Evolutionary conservation across 257 asterid species (phyloP).

Genomic region (Primulina eburnea): DNA sequence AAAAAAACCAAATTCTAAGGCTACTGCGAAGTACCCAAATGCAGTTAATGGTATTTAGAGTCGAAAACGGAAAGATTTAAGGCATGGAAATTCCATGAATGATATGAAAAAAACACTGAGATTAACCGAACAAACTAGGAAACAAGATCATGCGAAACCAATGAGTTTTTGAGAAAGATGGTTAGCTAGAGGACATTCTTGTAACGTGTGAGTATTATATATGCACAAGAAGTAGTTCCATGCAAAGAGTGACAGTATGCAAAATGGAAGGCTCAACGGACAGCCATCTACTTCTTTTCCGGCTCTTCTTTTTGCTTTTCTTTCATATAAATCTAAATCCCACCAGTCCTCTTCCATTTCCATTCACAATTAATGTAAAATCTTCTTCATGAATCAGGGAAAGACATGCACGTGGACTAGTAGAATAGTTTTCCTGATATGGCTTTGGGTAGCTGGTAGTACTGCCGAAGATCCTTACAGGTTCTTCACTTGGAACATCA

Average conservation of each 20-base stretch:
- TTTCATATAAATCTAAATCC: constrained; percentile 12
- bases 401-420: constrained; percentile 25
- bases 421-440: constrained; percentile 10
- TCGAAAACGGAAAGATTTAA: no score
- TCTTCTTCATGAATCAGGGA: constrained; percentile 9
- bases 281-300: constrained; percentile 13
- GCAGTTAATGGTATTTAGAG: no score
- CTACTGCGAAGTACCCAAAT: no score
- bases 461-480: constrained; percentile 69
- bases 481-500: constrained; percentile 53
- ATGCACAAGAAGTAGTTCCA: constrained; percentile 15
- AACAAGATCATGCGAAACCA: no score
- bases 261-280: background rate
- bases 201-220: constrained; percentile 5
- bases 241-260: constrained; percentile 3
- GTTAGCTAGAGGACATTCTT: constrained; percentile 10
- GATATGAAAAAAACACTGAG: background rate
- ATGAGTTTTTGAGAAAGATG: constrained; percentile 24
- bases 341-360: background rate
- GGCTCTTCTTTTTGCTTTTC: constrained; percentile 21
- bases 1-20: no score
- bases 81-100: constrained; percentile 44
- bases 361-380: background rate
- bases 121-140: no score
- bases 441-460: constrained; percentile 16